Evolutionary conservation across 2,329 filamentous ascomycete species (phyloP).

Genomic region (Xylariaceae sp.): DNA sequence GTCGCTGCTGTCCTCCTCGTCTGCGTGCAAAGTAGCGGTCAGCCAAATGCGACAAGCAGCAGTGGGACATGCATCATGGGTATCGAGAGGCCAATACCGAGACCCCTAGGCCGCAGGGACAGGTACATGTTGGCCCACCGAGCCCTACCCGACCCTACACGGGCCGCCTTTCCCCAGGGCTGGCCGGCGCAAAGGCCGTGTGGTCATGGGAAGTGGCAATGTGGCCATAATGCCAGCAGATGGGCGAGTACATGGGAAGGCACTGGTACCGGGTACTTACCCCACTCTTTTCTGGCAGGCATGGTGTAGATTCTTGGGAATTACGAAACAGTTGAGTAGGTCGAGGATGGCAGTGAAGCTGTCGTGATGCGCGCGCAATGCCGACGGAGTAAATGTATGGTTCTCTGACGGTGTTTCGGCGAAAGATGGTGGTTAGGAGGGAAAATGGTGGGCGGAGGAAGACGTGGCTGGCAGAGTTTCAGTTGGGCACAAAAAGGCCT

Average conservation of each 20-base stretch:
- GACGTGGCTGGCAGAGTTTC: not conserved
- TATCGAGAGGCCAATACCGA: conserved; percentile 7
- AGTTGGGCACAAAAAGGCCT: conserved; percentile 11
- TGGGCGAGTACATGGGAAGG: too few relatives aligned
- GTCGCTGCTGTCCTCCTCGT: conserved; percentile 31
- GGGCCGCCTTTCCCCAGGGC: too few relatives aligned
- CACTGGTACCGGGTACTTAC: too few relatives aligned
- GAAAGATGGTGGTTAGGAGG: too few relatives aligned
- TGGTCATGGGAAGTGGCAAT: conserved; percentile 10
- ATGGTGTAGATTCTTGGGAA: conserved; percentile 16
- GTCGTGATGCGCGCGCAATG: not conserved
- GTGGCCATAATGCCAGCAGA: too few relatives aligned
- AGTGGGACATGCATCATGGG: conserved; percentile 6
- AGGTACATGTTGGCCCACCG: conserved; percentile 10
- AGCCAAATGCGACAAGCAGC: conserved; percentile 11
- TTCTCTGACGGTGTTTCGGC: not conserved
- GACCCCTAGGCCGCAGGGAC: conserved; percentile 2
- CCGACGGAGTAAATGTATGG: not conserved
- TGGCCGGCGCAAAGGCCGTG: too few relatives aligned
- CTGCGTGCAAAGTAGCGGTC: conserved; percentile 18
- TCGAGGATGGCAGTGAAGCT: not conserved
- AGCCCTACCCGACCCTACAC: conserved; percentile 6
- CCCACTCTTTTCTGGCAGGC: conserved; percentile 31
- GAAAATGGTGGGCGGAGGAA: not conserved
- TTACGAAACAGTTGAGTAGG: not conserved